phyloP scores from a whole-genome alignment of 345 rosid genomes.

The Erysimum cheiranthoides region DNA sequence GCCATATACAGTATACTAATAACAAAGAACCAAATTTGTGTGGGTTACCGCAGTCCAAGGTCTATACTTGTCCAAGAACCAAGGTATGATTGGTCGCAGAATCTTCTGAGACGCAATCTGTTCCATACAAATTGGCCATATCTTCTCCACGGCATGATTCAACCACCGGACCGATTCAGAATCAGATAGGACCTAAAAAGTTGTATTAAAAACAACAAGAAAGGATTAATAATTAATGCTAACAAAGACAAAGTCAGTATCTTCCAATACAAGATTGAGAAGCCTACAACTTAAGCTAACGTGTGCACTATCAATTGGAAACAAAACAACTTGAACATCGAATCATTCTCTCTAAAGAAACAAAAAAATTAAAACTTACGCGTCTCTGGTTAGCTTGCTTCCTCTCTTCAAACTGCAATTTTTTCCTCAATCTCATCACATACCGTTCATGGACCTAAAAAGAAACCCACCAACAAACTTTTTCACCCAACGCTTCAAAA shows the following conservation, averaged over 20 bases:
- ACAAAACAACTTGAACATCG: not conserved
- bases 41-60: slow-evolving; percentile 90
- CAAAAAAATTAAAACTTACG: slow-evolving; percentile 47
- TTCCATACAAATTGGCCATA: slow-evolving; percentile 97
- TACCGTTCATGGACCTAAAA: slow-evolving; percentile 76
- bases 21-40: slow-evolving; percentile 21
- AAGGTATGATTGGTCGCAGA: slow-evolving; percentile 90
- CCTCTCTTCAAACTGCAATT: slow-evolving; percentile 67
- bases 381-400: slow-evolving; percentile 72
- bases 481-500: not conserved
- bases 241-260: not conserved
- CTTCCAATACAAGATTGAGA: slow-evolving; percentile 10
- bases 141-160: slow-evolving; percentile 82
- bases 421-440: slow-evolving; percentile 65
- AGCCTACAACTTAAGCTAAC: slow-evolving; percentile 1
- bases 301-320: not conserved
- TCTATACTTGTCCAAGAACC: slow-evolving; percentile 95
- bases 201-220: slow-evolving; percentile 1
- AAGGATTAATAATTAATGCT: not conserved
- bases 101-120: slow-evolving; percentile 87
- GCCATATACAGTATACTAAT: no score
- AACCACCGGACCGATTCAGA: slow-evolving; percentile 93
- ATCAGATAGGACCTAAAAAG: slow-evolving; percentile 70
- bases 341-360: slow-evolving; percentile 14
- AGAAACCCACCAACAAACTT: not conserved